Conservation (phyloP, 225 moss, liverwort and hornwort genomes). For the Asterella californica region DNA sequence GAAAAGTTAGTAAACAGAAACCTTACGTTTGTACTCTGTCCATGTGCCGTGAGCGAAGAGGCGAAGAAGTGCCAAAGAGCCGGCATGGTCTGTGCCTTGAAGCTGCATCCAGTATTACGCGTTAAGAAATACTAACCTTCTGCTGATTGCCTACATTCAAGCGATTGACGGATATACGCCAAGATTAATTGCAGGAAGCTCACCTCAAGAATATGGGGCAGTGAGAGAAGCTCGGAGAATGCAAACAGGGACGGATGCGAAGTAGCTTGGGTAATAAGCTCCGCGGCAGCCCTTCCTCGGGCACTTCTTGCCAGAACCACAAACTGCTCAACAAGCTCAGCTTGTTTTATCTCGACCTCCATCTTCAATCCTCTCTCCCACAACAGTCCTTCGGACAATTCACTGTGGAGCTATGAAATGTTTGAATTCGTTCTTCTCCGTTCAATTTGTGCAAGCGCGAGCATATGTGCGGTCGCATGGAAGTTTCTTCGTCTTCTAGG, state of each 20-base stretch:
- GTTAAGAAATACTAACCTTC: not conserved
- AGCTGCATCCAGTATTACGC: slow-evolving; percentile 39
- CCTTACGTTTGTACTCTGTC: slow-evolving; percentile 79
- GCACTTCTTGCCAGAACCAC: slow-evolving; percentile 63
- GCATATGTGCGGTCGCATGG: too few species aligned
- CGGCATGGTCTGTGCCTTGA: slow-evolving; percentile 80
- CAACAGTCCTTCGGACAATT: too few species aligned
- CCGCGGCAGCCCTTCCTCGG: slow-evolving; percentile 72
- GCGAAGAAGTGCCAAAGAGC: slow-evolving; percentile 69
- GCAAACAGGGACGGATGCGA: slow-evolving; percentile 81
- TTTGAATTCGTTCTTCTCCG: too few species aligned
- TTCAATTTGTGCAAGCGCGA: too few species aligned
- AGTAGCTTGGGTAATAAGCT: slow-evolving; percentile 83
- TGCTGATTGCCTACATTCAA: not conserved
- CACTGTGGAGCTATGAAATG: too few species aligned
- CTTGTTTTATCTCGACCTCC: slow-evolving; percentile 95
- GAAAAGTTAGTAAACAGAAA: not conserved
- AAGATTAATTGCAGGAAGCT: not conserved
- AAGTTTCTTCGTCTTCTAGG: too few species aligned
- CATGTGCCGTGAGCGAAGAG: slow-evolving; percentile 86
- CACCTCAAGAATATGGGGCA: slow-evolving; percentile 73
- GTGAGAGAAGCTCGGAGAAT: slow-evolving; percentile 76
- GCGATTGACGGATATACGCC: not conserved
- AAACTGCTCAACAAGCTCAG: slow-evolving; percentile 83
- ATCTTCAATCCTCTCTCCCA: slow-evolving; percentile 25